Evolutionary conservation across 2,329 filamentous ascomycete genomes (phyloP).

Genomic region (Teratosphaeria zuluensis): DNA sequence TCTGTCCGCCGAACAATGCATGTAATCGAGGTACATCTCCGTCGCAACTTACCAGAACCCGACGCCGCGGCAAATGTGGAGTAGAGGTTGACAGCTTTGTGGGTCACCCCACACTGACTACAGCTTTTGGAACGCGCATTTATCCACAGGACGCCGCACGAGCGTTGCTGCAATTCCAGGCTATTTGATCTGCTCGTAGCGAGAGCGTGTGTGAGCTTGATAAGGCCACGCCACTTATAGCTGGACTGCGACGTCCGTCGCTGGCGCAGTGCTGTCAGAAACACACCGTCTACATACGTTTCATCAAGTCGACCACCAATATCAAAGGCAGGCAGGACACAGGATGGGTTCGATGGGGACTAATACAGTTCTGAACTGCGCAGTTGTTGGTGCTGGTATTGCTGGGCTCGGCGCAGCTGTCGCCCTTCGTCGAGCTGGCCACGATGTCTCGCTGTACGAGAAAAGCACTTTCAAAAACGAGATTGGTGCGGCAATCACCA

Average conservation of each 20-base stretch:
- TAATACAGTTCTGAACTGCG: neutral
- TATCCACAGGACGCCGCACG: neutral
- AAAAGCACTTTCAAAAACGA: slow-evolving; percentile 29
- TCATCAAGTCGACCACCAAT: neutral
- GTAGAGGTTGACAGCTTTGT: neutral
- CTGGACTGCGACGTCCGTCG: neutral
- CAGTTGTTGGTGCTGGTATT: slow-evolving; percentile 17
- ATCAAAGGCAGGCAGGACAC: neutral
- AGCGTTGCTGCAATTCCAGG: neutral
- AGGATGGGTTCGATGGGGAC: neutral
- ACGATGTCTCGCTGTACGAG: slow-evolving; percentile 14
- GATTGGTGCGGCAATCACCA: slow-evolving; percentile 33
- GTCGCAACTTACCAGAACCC: neutral
- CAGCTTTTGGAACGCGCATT: neutral
- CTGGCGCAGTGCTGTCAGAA: neutral
- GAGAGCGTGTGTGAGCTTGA: too few species aligned
- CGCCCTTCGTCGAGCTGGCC: slow-evolving; percentile 9
- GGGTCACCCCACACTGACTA: neutral
- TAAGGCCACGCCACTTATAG: too few species aligned
- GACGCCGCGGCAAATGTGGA: neutral
- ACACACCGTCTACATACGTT: neutral
- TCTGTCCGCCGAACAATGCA: neutral
- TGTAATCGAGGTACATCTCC: too few species aligned
- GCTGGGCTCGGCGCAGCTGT: slow-evolving; percentile 16
- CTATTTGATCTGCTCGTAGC: too few species aligned